Base-by-base conservation (phyloP, 164 flowering plant genomes). In the Stephania cephalantha region DNA sequence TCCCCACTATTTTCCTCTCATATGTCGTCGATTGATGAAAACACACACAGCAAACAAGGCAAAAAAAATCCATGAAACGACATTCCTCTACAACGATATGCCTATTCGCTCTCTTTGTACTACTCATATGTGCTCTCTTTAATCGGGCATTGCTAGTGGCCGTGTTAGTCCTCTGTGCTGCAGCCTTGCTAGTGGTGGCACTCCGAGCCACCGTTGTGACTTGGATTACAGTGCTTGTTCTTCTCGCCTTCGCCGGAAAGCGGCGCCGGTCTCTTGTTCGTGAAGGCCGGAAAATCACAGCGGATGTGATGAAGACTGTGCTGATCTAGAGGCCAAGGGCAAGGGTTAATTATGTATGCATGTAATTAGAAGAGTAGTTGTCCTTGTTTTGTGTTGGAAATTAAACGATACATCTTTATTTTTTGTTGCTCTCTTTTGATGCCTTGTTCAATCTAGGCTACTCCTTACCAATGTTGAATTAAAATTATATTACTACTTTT, bases 161-260 rank as follows among this genome's bases (percentile, higher is more conserved):
- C 46, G 76, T 77, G 64, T 77, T 69, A 79, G 73, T 79, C n/a
- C 55, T 87, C 9, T 66, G 76, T 6, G 65, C 82, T 12, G 78
- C 81, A 15, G 74, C 80, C 48, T 75, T 84, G 81, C 68, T 89
- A 48, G 35, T 85, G 17, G 78, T 87, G 3, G 84, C 86, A 30
- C 84, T 87, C n/a, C 83, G 91, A 13, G 90, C 94, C 64, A 88
- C 92, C 20, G 75, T 90, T 70, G 81, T 92, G 52, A 79, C 91
- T 6, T 90, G 95, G 92, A 88, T 90, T 79, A 90, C 94, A 7
- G 87, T 92, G 74, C 70, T 92, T 71, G 94, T 90, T 73, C 86
- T 90, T 64, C 83, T 92, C 9, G 80, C 94, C 20, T 87, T 90
- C 29, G 85, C 89, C 7, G 95, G 97, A 18, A 90, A 88, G 52